A percentile compares a stretch with the other conserved stretches of the same genome.
Conservation (phyloP, 108 stramenopile genomes). For the Cyclotella distinguenda region DNA sequence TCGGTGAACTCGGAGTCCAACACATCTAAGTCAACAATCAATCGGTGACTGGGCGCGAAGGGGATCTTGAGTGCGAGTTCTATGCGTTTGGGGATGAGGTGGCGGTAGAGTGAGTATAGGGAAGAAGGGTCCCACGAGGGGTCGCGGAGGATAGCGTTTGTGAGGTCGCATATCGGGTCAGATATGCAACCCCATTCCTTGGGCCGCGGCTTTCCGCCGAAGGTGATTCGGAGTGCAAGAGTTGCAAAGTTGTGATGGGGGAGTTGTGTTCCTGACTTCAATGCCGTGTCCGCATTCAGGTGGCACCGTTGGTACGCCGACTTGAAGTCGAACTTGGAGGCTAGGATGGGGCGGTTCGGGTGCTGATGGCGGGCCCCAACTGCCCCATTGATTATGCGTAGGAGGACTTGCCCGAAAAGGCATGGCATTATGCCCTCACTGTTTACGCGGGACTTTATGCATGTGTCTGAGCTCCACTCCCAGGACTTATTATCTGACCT, state of each 20-base stretch:
- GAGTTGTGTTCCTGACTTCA: constrained; percentile 12
- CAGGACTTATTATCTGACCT: too few species aligned
- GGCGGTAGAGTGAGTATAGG: background rate
- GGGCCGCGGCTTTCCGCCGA: constrained; percentile 26
- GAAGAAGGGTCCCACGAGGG: constrained; percentile 16
- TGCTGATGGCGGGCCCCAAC: background rate
- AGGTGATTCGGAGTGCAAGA: constrained; percentile 15
- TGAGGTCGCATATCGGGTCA: constrained; percentile 21
- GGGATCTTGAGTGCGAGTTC: too few species aligned
- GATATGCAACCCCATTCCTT: constrained; percentile 13
- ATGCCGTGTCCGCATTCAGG: background rate
- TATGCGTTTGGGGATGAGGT: background rate
- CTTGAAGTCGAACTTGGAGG: constrained; percentile 1
- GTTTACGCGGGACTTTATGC: too few species aligned
- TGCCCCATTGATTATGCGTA: too few species aligned
- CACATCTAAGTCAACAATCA: constrained; percentile 10
- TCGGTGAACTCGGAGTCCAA: background rate
- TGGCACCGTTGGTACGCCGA: background rate
- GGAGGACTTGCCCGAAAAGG: too few species aligned
- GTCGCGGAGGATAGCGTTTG: constrained; percentile 3
- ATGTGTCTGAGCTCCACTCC: too few species aligned
- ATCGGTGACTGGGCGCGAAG: background rate
- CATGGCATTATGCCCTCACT: too few species aligned
- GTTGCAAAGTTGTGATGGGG: background rate
- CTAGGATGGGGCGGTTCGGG: background rate